A percentile compares a stretch with the other conserved stretches of the same genome.
phyloP scores from a whole-genome alignment of 345 rosid genomes.

The thale cress (Arabidopsis thaliana) region DNA sequence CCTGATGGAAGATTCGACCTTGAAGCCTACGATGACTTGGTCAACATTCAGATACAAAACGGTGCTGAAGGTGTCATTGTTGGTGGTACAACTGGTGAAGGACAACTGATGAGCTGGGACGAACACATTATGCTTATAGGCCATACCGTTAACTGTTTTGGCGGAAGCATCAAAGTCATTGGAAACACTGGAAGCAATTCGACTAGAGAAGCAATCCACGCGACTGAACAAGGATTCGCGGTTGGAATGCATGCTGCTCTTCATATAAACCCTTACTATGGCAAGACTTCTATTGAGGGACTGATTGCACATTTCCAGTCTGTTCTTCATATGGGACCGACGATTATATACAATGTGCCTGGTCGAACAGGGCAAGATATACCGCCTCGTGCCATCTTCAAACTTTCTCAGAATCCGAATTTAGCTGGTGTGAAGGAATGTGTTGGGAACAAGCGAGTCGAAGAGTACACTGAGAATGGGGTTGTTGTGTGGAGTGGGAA shows the following conservation, averaged over 20 bases:
- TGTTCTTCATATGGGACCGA: slow-evolving; percentile 85
- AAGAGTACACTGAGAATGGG: slow-evolving; percentile 65
- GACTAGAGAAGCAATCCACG: slow-evolving; percentile 89
- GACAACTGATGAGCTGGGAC: slow-evolving; percentile 96
- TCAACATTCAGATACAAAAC: slow-evolving; percentile 71
- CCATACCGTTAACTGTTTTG: slow-evolving; percentile 86
- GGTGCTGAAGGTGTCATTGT: slow-evolving; percentile 86
- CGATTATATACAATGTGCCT: slow-evolving; percentile 87
- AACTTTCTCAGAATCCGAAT: slow-evolving; percentile 62
- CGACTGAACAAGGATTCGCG: slow-evolving; percentile 92
- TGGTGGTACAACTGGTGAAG: slow-evolving; percentile 96
- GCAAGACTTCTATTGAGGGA: slow-evolving; percentile 84
- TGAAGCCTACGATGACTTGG: slow-evolving; percentile 76
- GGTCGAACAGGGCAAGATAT: slow-evolving; percentile 89
- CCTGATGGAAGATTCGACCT: slow-evolving; percentile 95
- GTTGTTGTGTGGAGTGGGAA: slow-evolving; percentile 92
- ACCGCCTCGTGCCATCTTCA: slow-evolving; percentile 61
- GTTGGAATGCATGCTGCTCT: slow-evolving; percentile 97
- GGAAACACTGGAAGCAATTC: slow-evolving; percentile 95
- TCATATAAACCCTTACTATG: slow-evolving; percentile 95
- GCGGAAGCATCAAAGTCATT: slow-evolving; percentile 76
- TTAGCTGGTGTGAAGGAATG: slow-evolving; percentile 87
- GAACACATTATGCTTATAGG: slow-evolving; percentile 96
- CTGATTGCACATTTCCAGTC: slow-evolving; percentile 69
- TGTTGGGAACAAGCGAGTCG: slow-evolving; percentile 70